Evolutionary conservation across 2,329 filamentous ascomycete species (phyloP).

Genomic region (Pestalotiopsis sp.): DNA sequence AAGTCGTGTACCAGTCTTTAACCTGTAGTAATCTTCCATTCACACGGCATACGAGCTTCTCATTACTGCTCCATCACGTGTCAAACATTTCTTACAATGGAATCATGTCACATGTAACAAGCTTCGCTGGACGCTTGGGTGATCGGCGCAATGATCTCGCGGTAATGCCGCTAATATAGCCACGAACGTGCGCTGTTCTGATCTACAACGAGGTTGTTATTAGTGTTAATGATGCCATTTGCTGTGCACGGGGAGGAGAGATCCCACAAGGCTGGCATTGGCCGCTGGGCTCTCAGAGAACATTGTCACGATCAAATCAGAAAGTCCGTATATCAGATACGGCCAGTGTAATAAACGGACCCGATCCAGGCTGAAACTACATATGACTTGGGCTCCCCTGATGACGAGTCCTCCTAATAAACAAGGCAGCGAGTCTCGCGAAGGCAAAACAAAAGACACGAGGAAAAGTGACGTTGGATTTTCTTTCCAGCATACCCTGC

Average conservation of each 20-base stretch:
- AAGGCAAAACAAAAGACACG: no score
- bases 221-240: not conserved
- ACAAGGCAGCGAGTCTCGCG: no score
- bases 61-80: not conserved
- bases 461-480: not conserved
- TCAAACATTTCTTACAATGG: not conserved
- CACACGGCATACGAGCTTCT: not conserved
- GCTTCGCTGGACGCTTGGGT: not conserved
- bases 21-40: not conserved
- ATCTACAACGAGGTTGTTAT: not conserved
- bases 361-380: no score
- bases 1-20: not conserved
- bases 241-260: no score
- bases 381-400: no score
- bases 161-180: not conserved
- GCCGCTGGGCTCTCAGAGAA: no score
- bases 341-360: no score
- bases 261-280: no score
- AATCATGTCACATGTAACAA: not conserved
- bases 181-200: not conserved
- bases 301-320: no score
- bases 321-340: no score
- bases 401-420: no score
- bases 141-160: not conserved
- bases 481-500: not conserved